phyloP scores from a whole-genome alignment of 176 grass and related monocot genomes.

The Chloris gayana region DNA sequence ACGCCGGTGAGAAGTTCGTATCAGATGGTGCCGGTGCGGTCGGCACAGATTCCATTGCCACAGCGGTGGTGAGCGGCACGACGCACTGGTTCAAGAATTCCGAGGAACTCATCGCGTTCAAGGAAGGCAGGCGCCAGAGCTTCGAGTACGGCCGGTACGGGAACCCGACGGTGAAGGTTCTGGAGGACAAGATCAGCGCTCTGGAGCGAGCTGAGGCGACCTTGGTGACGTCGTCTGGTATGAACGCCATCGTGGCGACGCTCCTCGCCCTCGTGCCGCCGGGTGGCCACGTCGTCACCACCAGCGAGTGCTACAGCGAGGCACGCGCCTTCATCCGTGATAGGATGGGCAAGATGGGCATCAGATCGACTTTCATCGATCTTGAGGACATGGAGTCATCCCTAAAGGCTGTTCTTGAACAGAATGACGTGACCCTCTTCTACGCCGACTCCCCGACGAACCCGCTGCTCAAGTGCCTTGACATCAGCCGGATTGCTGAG shows the following conservation, averaged over 20 bases:
- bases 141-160: conserved; percentile 80
- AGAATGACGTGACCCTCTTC: conserved; percentile 60
- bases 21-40: not conserved
- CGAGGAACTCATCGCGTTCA: conserved; percentile 72
- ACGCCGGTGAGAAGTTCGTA: conserved; percentile 77
- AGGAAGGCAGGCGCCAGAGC: conserved; percentile 76
- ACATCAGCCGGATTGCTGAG: conserved; percentile 38
- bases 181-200: conserved; percentile 83
- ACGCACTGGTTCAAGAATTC: conserved; percentile 82
- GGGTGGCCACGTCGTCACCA: conserved; percentile 70
- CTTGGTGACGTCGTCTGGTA: conserved; percentile 76
- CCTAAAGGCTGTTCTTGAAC: conserved; percentile 51
- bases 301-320: conserved; percentile 82
- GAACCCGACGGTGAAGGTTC: conserved; percentile 73
- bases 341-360: conserved; percentile 71
- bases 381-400: conserved; percentile 54
- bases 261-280: conserved; percentile 60
- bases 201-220: conserved; percentile 78
- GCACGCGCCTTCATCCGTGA: conserved; percentile 68
- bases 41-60: conserved; percentile 65
- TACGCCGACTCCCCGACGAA: conserved; percentile 62
- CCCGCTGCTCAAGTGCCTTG: conserved; percentile 57
- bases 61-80: conserved; percentile 73
- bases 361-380: conserved; percentile 69
- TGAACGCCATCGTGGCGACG: conserved; percentile 84